Conservation (phyloP, 768 basidiomycete genomes). For the Lyophyllum decastes region DNA sequence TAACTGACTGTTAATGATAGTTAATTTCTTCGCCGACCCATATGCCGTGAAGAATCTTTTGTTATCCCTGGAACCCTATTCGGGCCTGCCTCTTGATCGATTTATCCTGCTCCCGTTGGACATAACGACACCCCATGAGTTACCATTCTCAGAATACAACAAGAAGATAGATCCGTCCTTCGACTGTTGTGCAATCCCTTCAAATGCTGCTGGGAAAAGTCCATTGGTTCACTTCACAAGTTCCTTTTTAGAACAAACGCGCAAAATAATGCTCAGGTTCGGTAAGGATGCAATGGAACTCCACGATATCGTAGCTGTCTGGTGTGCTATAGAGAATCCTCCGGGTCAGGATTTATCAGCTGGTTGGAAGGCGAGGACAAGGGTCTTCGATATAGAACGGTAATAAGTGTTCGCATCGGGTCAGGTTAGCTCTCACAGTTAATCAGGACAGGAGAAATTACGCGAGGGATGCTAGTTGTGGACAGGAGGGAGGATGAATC, state of each 20-base stretch:
- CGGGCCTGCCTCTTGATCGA: slow-evolving; percentile 61
- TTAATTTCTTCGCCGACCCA: slow-evolving; percentile 88
- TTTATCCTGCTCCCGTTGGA: slow-evolving; percentile 78
- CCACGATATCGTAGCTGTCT: slow-evolving; percentile 88
- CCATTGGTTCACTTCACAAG: slow-evolving; percentile 79
- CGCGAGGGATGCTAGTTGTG: slow-evolving; percentile 85
- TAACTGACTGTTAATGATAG: slow-evolving; percentile 34
- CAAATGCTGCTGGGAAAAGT: slow-evolving; percentile 45
- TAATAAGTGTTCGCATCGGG: slow-evolving; percentile 17
- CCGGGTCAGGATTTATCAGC: slow-evolving; percentile 38
- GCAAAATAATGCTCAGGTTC: slow-evolving; percentile 75
- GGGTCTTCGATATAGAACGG: slow-evolving; percentile 74
- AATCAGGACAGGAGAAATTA: slow-evolving; percentile 66
- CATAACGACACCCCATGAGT: slow-evolving; percentile 76
- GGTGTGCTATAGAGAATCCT: slow-evolving; percentile 80
- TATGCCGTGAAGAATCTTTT: slow-evolving; percentile 77
- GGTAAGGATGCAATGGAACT: slow-evolving; percentile 88
- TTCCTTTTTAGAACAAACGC: slow-evolving; percentile 71
- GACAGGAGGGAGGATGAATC: slow-evolving; percentile 70
- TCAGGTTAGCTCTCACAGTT: background rate
- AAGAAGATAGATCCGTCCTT: slow-evolving; percentile 64
- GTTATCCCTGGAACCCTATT: slow-evolving; percentile 34
- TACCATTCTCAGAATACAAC: slow-evolving; percentile 70
- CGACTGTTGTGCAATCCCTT: slow-evolving; percentile 47
- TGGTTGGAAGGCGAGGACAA: slow-evolving; percentile 58